Percentiles rank a stretch among this genome's conserved stretches.
Conservation (phyloP, 2,329 filamentous ascomycete species). For the Penicillium sp. region DNA sequence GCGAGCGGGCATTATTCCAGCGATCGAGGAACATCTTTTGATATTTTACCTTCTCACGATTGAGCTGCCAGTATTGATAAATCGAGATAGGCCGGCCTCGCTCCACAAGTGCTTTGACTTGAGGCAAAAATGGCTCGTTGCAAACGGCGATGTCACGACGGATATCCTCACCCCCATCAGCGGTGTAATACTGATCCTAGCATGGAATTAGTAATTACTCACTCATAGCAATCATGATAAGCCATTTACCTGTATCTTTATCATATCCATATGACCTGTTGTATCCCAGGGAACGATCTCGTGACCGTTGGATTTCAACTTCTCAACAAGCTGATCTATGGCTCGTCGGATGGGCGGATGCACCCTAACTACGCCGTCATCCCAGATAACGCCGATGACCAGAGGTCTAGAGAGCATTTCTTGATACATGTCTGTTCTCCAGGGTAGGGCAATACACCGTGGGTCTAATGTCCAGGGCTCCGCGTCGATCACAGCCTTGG, state of each 20-base stretch:
- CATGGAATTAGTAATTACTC: neutral
- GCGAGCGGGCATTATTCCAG: slow-evolving; percentile 18
- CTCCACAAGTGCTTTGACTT: slow-evolving; percentile 26
- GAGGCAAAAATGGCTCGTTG: slow-evolving; percentile 37
- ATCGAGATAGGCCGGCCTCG: slow-evolving; percentile 6
- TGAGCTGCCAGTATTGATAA: no score
- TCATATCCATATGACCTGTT: neutral
- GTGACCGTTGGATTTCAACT: no score
- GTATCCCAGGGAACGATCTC: no score
- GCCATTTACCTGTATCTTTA: no score
- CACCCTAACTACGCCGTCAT: neutral
- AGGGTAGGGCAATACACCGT: slow-evolving; percentile 26
- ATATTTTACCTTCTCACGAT: slow-evolving; percentile 1
- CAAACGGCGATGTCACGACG: slow-evolving; percentile 23
- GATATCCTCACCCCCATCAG: slow-evolving; percentile 20
- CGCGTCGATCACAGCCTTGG: slow-evolving; percentile 27
- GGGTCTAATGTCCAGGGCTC: slow-evolving; percentile 22
- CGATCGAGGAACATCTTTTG: slow-evolving; percentile 17
- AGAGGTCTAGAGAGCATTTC: neutral
- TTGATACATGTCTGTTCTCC: neutral
- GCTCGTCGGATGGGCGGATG: neutral
- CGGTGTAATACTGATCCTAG: neutral
- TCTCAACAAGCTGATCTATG: neutral
- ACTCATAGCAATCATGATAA: no score
- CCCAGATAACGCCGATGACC: neutral